phyloP scores from a whole-genome alignment of 2,329 filamentous ascomycete genomes.

The Aureobasidium sp. region DNA sequence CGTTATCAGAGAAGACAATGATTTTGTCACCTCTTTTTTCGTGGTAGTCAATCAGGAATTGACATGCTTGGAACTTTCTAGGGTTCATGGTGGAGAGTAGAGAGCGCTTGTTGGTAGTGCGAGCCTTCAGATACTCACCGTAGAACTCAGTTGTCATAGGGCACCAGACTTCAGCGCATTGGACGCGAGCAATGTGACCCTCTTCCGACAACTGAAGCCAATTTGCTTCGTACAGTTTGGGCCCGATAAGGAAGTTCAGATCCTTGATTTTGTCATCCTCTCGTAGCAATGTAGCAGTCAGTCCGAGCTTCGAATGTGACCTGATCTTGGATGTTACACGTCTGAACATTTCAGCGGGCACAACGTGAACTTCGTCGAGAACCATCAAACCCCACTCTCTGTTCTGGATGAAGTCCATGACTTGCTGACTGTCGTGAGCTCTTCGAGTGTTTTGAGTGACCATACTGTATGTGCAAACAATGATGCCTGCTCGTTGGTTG shows the following conservation, averaged over 20 bases:
- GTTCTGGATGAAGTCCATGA: constrained; percentile 87
- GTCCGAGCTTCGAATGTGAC: constrained; percentile 86
- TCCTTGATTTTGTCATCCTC: constrained; percentile 99
- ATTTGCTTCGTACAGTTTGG: constrained; percentile 96
- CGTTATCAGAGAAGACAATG: constrained; percentile 96
- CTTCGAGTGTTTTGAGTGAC: constrained; percentile 84
- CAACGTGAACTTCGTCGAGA: constrained; percentile 94
- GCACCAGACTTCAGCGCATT: constrained; percentile 98
- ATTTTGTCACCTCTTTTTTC: constrained; percentile 93
- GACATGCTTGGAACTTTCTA: constrained; percentile 90
- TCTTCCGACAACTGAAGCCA: constrained; percentile 99
- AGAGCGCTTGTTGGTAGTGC: constrained; percentile 56
- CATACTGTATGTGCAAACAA: constrained; percentile 98
- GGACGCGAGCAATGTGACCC: constrained; percentile 92
- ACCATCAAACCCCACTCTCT: constrained; percentile 98
- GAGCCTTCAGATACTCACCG: constrained; percentile 70
- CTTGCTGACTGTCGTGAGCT: constrained; percentile 88
- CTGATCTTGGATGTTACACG: constrained; percentile 90
- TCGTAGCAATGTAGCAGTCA: constrained; percentile 87
- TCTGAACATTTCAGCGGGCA: constrained; percentile 92
- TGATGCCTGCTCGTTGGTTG: constrained; percentile 83
- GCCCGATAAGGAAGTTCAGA: constrained; percentile 93
- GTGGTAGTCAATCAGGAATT: constrained; percentile 98
- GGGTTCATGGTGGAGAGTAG: constrained; percentile 96
- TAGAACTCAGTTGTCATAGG: constrained; percentile 99